Percentiles rank a stretch among this genome's conserved stretches.
Conservation (phyloP, 345 rosid genomes). For the Ceriops decandra region DNA sequence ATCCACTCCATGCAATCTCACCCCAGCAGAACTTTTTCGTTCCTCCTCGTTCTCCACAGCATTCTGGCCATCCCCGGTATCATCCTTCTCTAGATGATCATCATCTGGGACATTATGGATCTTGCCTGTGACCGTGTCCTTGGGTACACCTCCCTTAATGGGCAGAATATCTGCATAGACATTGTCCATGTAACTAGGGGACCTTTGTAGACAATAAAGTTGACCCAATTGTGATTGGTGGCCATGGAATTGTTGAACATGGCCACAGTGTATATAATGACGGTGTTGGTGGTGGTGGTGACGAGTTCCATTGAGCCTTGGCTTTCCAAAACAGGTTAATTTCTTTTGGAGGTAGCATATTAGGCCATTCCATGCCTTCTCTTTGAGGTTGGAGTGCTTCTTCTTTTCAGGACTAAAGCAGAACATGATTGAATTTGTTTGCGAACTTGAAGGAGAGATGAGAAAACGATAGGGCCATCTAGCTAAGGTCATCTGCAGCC, state of each 20-base stretch:
- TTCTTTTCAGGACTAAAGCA: neutral
- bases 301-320: neutral
- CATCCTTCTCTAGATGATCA: neutral
- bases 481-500: too few relatives aligned
- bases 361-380: conserved; percentile 2
- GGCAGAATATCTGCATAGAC: too few relatives aligned
- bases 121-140: too few relatives aligned
- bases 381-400: neutral
- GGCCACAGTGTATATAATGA: neutral
- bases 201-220: neutral
- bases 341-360: conserved; percentile 4
- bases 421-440: conserved; percentile 1
- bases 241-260: neutral
- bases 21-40: neutral
- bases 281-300: neutral
- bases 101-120: too few relatives aligned
- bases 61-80: too few relatives aligned
- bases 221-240: neutral
- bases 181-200: too few relatives aligned
- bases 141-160: too few relatives aligned
- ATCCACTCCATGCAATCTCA: conserved; percentile 12
- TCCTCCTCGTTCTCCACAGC: neutral
- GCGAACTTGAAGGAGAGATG: too few relatives aligned
- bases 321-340: neutral
- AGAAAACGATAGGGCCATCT: too few relatives aligned